Evolutionary conservation across 371 early-diverging fungal genomes (phyloP), one percentile per base, ranked within the genome.

Genomic region (Mortierella sp.): DNA sequence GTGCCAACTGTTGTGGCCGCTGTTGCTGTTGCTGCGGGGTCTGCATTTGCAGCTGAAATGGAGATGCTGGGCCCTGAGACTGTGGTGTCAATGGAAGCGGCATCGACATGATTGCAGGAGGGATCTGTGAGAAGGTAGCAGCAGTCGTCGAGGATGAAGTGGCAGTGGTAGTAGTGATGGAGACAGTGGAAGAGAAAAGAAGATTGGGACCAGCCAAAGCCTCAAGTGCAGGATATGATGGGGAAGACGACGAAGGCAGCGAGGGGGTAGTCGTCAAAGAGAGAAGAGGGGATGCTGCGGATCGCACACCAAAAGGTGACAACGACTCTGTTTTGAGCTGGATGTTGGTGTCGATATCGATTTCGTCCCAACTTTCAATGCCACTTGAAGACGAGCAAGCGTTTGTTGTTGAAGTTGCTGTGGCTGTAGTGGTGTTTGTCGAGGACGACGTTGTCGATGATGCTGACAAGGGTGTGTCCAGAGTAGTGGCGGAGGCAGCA

Each of bases 301-400:
- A n/a, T 21, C 48, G 48, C 48, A 70, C 70, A 46, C 41, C 55
- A 70, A 80, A 73, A 10, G 81, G 76, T 0, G 81, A 76, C 54
- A 76, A 60, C 2, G 81, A 74, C 55, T 80, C 81, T 41, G 41
- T 43, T 56, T 80, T 80, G 32, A 80, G 56, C 48, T 65, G 44
- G 6, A 55, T 21, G 24, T 75, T 73, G 60, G 8, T 32, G 70
- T n/a, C 55, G 32, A 44, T 55, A 38, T 75, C 54, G 16, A 80
- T 38, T 29, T 73, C 70, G 10, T 75, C 74, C 81, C 81, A 76
- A 11, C 49, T 24, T 56, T 76, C 81, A 43, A 75, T 41, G 24
- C 41, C 10, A 10, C 68, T 21, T 5, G 46, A 38, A 1, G 81
- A 44, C 6, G 74, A 41, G 12, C 76, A 10, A 2, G 70, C n/a